Percentiles rank a stretch among this genome's conserved stretches.
phyloP scores from a whole-genome alignment of 2,329 filamentous ascomycete species.

The Colletotrichum neosansevieriae region DNA sequence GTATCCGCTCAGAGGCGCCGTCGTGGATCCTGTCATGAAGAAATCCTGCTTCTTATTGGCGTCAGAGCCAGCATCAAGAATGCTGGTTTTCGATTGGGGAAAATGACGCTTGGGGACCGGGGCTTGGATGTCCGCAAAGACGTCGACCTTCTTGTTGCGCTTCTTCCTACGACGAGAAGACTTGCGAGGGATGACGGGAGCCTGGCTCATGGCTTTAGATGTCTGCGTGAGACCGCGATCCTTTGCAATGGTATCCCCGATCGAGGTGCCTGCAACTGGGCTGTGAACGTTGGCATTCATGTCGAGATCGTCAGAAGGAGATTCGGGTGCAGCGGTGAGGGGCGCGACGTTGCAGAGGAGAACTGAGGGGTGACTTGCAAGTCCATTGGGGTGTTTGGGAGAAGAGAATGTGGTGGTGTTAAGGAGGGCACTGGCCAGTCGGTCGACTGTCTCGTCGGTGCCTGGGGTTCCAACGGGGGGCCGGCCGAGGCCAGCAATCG shows the following conservation, averaged over 20 bases:
- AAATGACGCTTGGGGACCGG: neutral
- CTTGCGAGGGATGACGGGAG: constrained; percentile 35
- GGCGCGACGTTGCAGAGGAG: constrained; percentile 14
- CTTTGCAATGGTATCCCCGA: neutral
- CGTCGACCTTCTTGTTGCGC: neutral
- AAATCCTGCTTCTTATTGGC: neutral
- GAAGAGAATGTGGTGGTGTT: constrained; percentile 28
- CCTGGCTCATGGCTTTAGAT: neutral
- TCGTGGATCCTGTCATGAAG: constrained; percentile 26
- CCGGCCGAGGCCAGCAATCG: neutral
- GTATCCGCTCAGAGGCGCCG: constrained; percentile 22
- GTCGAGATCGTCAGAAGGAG: neutral
- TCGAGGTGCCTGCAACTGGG: neutral
- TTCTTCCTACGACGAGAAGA: constrained; percentile 31
- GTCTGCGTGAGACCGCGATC: neutral
- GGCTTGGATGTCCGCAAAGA: neutral
- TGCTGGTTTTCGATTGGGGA: constrained; percentile 33
- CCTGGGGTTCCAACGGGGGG: neutral
- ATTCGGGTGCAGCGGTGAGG: neutral
- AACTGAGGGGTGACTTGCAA: constrained; percentile 37
- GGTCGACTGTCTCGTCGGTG: constrained; percentile 29
- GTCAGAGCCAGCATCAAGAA: constrained; percentile 9
- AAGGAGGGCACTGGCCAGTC: constrained; percentile 31
- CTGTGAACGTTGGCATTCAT: neutral
- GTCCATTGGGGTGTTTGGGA: constrained; percentile 26